Conservation (phyloP, 164 flowering plant species). For the Chimonanthus praecox region DNA sequence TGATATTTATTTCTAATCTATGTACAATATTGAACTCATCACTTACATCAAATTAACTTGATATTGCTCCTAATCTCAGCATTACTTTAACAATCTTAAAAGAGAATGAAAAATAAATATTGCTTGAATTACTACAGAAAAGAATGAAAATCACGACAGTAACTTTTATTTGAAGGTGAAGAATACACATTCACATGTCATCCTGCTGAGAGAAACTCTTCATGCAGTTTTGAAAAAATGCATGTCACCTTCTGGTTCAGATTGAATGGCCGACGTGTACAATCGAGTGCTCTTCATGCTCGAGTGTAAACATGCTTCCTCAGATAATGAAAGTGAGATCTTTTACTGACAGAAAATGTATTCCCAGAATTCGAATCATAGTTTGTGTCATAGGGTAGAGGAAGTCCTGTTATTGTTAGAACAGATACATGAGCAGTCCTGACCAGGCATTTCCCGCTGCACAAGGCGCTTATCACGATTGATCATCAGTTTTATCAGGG, state of each 20-base stretch:
- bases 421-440: constrained; percentile 80
- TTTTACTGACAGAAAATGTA: background rate
- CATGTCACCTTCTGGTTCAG: background rate
- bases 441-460: constrained; percentile 37
- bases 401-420: constrained; percentile 46
- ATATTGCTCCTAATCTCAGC: background rate
- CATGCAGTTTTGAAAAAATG: background rate
- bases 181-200: background rate
- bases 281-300: background rate
- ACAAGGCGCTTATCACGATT: constrained; percentile 88
- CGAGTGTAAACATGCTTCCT: background rate
- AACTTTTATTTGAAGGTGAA: background rate
- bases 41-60: background rate
- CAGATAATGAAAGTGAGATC: background rate
- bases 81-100: background rate
- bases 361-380: background rate
- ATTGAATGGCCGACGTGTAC: background rate
- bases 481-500: constrained; percentile 71
- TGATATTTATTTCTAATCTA: background rate
- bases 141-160: background rate
- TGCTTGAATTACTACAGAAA: background rate
- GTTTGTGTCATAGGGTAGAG: constrained; percentile 10
- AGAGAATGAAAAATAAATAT: background rate
- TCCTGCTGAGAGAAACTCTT: background rate
- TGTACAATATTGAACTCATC: background rate